Percentiles rank a stretch among this genome's conserved stretches.
phyloP scores from a whole-genome alignment of 139 green algal species.

The Volvox reticuliferus region DNA sequence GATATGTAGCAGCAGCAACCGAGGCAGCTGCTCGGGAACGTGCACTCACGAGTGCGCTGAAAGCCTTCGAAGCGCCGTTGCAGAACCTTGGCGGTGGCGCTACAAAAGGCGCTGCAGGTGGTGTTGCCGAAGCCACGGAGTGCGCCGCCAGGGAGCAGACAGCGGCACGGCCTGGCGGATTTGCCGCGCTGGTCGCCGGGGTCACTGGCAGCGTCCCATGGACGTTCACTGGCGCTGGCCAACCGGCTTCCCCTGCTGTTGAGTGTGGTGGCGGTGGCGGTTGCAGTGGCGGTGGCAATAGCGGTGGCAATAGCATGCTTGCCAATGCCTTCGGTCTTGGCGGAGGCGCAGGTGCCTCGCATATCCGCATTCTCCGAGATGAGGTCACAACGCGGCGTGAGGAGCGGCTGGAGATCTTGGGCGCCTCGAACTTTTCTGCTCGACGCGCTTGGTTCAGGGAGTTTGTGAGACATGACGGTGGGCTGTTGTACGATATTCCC shows the following conservation, averaged over 20 bases:
- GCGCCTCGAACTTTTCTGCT: neutral
- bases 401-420: neutral
- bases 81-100: neutral
- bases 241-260: neutral
- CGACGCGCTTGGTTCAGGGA: conserved; percentile 23
- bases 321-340: neutral
- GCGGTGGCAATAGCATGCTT: neutral
- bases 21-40: neutral
- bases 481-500: conserved; percentile 28
- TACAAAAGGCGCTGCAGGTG: neutral
- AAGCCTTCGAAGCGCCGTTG: neutral
- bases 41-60: neutral
- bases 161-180: neutral
- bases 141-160: neutral
- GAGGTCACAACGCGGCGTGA: neutral
- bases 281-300: neutral
- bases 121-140: neutral
- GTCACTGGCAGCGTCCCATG: neutral
- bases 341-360: neutral
- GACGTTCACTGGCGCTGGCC: neutral
- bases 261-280: neutral
- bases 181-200: neutral
- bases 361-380: neutral
- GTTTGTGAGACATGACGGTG: conserved; percentile 34
- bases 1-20: neutral